Conservation (phyloP, 2,329 filamentous ascomycete genomes). For the Epicoccum sorghinum region DNA sequence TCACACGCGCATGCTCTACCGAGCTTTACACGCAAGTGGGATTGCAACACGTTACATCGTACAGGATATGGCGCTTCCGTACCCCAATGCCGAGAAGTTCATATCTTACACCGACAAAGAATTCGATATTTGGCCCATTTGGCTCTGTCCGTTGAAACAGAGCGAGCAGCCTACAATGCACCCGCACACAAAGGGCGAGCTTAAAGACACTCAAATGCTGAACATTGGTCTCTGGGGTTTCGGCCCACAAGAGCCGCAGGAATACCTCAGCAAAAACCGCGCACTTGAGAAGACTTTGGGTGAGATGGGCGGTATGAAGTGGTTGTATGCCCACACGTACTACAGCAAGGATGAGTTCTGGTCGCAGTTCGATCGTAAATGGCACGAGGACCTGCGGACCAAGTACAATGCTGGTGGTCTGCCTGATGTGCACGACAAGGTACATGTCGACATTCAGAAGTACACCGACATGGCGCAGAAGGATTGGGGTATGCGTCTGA, state of each 20-base stretch:
- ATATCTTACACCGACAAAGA: constrained; percentile 50
- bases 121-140: constrained; percentile 55
- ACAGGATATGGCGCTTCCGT: constrained; percentile 64
- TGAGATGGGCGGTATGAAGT: constrained; percentile 69
- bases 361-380: constrained; percentile 64
- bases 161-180: constrained; percentile 43
- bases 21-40: constrained; percentile 67
- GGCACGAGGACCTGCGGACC: constrained; percentile 64
- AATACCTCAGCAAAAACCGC: constrained; percentile 62
- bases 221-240: constrained; percentile 78
- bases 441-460: constrained; percentile 54
- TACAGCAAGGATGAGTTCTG: constrained; percentile 73
- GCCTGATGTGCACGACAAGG: constrained; percentile 72
- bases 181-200: constrained; percentile 37
- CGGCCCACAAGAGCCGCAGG: constrained; percentile 56
- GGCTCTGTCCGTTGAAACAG: constrained; percentile 55
- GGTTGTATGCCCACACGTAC: constrained; percentile 72
- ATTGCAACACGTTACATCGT: constrained; percentile 67
- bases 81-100: constrained; percentile 51
- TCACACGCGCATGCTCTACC: constrained; percentile 69
- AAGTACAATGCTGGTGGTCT: constrained; percentile 66
- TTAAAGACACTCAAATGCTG: constrained; percentile 50
- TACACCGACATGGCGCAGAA: constrained; percentile 33
- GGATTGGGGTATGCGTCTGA: constrained; percentile 31
- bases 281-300: constrained; percentile 65